A percentile compares a stretch with the other conserved stretches of the same genome.
phyloP scores from a whole-genome alignment of 116 monocot species.

The Cymodocea nodosa region DNA sequence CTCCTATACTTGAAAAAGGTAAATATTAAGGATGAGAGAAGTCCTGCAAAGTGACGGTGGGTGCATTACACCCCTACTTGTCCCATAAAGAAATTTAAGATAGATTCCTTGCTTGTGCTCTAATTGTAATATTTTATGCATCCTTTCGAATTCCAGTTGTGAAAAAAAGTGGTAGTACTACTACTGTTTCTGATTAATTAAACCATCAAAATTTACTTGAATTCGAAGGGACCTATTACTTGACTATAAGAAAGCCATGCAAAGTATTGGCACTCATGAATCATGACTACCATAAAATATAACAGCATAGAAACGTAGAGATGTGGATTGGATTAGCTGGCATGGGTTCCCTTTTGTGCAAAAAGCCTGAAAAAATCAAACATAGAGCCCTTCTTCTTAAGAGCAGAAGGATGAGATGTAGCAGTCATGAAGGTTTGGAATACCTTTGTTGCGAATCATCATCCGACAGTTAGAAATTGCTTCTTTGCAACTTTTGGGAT shows the following conservation, averaged over 20 bases:
- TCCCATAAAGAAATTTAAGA: not conserved
- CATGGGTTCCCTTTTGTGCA: not conserved
- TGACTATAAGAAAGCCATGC: not conserved
- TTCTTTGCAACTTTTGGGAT: too few species aligned
- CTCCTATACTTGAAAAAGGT: not conserved
- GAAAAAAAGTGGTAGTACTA: too few species aligned
- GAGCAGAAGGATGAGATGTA: not conserved
- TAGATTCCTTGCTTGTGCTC: not conserved
- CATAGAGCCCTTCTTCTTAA: not conserved
- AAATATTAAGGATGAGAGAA: not conserved
- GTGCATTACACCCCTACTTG: not conserved
- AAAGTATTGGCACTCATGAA: not conserved
- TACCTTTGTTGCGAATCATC: not conserved
- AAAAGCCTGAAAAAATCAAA: not conserved
- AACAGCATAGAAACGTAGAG: not conserved
- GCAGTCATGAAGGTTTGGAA: not conserved
- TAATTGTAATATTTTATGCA: not conserved
- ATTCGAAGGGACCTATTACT: slow-evolving; percentile 1
- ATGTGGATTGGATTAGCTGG: not conserved
- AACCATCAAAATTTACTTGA: not conserved
- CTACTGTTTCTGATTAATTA: too few species aligned
- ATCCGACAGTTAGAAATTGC: too few species aligned
- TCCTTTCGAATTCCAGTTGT: too few species aligned
- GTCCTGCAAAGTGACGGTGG: not conserved
- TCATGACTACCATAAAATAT: not conserved